phyloP scores from a whole-genome alignment of 148 eudicot genomes.

The Gaultheria prostrata region DNA sequence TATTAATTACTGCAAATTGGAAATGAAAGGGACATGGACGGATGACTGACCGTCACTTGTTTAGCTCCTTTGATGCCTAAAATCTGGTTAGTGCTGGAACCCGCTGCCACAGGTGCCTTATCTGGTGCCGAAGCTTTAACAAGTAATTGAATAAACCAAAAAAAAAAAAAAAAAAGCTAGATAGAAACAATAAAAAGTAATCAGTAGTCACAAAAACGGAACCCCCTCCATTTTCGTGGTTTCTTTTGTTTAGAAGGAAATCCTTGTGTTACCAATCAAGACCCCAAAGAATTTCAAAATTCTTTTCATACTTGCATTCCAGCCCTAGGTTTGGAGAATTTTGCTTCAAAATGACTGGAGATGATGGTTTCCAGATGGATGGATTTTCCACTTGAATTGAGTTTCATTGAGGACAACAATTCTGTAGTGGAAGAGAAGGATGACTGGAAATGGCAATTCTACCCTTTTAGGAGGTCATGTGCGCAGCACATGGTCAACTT shows the following conservation, averaged over 20 bases:
- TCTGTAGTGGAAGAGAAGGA: too few relatives aligned
- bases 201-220: neutral
- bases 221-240: neutral
- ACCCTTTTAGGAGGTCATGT: too few relatives aligned
- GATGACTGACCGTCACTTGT: conserved; percentile 49
- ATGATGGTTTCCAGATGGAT: neutral
- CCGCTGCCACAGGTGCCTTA: conserved; percentile 70
- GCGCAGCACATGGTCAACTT: too few relatives aligned
- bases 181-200: neutral
- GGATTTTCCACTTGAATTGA: neutral
- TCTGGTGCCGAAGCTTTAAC: conserved; percentile 71
- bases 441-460: too few relatives aligned
- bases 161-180: neutral
- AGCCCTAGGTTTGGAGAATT: neutral
- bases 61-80: conserved; percentile 95
- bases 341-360: neutral
- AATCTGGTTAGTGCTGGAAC: conserved; percentile 85
- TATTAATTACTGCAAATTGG: neutral
- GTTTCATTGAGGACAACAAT: too few relatives aligned
- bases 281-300: too few relatives aligned
- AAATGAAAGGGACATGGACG: neutral
- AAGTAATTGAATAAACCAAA: too few relatives aligned
- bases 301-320: neutral
- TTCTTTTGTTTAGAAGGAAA: neutral
- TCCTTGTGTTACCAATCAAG: too few relatives aligned